Evolutionary conservation across 1,284 basidiomycete genomes (phyloP), one percentile per base, ranked within the genome.

Genomic region (Grifola frondosa): DNA sequence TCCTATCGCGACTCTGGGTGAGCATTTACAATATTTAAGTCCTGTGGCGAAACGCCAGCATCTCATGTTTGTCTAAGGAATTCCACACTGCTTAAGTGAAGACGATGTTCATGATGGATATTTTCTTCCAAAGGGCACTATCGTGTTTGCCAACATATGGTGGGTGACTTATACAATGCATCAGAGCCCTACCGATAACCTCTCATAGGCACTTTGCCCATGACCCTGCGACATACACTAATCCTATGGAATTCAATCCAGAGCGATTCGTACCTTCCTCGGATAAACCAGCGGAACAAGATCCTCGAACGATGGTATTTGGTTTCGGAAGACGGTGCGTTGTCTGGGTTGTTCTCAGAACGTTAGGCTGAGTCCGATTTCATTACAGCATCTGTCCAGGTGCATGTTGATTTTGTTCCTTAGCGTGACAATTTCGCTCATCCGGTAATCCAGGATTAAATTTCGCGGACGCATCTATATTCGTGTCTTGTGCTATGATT

Each of bases 391-490:
- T 57, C 15, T 58, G 57, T 34, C 57, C 57, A 15, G 53, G 50
- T 42, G 30, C n/a, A 26, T 6, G 19, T 13, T 26, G 44, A 24
- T 10, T 24, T 13, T 24, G n/a, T 19, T 7, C 12, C 15, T 9
- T 13, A 12, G n/a, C 29, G 15, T 17, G n/a, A 22, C 30, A 12
- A 30, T 13, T 21, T 15, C 11, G 15, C n/a, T 31, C 20, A 32
- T 30, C 20, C 11, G 34, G 11, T 35, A 23, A 22, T 25, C 37
- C 20, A 25, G 60, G 61, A 11, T 30, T 54, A 3, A 47, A 61
- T 29, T 44, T 68, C 25, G 65, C 64, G 9, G 62, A 67, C 17
- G 49, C 58, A 2, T 62, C 62, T 5, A 46, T 65, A 6, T 64
- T 60, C 43, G 50, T 62, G 28, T 50, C 56, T 11, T 59, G 54